A percentile compares a stretch with the other conserved stretches of the same genome.
Evolutionary conservation across 2,329 filamentous ascomycete species (phyloP).

Genomic region (Ophiocordyceps camponoti-rufipedis): DNA sequence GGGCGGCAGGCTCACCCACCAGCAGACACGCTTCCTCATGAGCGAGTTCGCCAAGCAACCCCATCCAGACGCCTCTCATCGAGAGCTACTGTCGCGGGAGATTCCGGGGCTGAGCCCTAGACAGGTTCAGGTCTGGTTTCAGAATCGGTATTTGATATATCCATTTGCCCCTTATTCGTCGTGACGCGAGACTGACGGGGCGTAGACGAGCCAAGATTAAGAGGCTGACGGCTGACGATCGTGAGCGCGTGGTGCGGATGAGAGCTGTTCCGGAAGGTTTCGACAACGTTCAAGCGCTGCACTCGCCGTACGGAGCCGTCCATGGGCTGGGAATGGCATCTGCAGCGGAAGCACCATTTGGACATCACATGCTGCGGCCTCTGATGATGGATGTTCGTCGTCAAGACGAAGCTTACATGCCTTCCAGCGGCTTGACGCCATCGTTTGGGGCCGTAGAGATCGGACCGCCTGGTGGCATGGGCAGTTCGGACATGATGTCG

Average conservation of each 20-base stretch:
- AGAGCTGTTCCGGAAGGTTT: slow-evolving; percentile 53
- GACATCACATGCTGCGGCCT: slow-evolving; percentile 45
- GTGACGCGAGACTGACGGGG: slow-evolving; percentile 1
- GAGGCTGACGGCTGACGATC: slow-evolving; percentile 49
- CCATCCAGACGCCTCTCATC: slow-evolving; percentile 79
- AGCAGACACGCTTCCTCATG: slow-evolving; percentile 94
- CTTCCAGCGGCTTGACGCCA: slow-evolving; percentile 47
- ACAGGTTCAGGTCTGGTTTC: slow-evolving; percentile 97
- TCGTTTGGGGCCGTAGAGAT: slow-evolving; percentile 51
- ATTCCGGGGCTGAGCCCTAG: slow-evolving; percentile 82
- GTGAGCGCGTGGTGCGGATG: slow-evolving; percentile 56
- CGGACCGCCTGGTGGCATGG: slow-evolving; percentile 30
- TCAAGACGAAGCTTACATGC: slow-evolving; percentile 45
- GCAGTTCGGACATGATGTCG: slow-evolving; percentile 35
- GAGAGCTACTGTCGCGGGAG: slow-evolving; percentile 71
- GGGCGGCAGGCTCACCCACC: slow-evolving; percentile 60
- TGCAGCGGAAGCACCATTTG: slow-evolving; percentile 32
- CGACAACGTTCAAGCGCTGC: slow-evolving; percentile 50
- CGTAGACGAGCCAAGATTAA: slow-evolving; percentile 52
- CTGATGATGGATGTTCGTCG: slow-evolving; percentile 52
- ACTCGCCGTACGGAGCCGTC: slow-evolving; percentile 47
- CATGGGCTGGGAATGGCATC: slow-evolving; percentile 30
- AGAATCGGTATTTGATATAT: slow-evolving; percentile 56
- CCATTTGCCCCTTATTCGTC: not conserved
- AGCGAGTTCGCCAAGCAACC: slow-evolving; percentile 92